Conservation (phyloP, 441 rosid species). For the Erodium moschatum region DNA sequence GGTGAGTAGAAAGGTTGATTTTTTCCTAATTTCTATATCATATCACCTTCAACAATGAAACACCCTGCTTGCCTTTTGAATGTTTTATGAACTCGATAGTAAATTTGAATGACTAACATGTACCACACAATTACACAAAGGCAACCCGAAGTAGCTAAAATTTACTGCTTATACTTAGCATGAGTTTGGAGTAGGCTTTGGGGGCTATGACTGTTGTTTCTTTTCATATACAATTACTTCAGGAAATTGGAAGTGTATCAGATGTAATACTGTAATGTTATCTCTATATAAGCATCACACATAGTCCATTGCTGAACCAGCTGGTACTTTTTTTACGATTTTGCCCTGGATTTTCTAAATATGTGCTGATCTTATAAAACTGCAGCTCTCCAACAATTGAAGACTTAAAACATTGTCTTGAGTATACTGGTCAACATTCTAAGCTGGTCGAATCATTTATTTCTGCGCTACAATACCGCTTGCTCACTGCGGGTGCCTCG, state of each 20-base stretch:
- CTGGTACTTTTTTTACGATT: conserved; percentile 6
- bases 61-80: not conserved
- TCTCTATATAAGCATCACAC: conserved; percentile 6
- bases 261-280: not conserved
- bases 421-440: conserved; percentile 89
- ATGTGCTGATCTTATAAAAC: conserved; percentile 20
- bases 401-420: conserved; percentile 90
- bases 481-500: conserved; percentile 98
- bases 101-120: not conserved
- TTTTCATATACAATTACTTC: not conserved
- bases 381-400: conserved; percentile 88
- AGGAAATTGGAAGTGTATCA: not conserved
- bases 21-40: not conserved
- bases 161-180: too few relatives aligned
- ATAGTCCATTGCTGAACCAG: conserved; percentile 13
- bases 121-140: not conserved
- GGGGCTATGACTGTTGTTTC: not conserved
- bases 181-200: too few relatives aligned
- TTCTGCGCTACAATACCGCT: conserved; percentile 71
- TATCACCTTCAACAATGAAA: not conserved
- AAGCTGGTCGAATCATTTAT: conserved; percentile 87
- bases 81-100: not conserved
- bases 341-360: conserved; percentile 10
- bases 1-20: not conserved
- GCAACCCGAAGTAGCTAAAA: not conserved